Percentiles rank a stretch among this genome's conserved stretches.
Conservation (phyloP, 768 basidiomycete species). For the Suillus paluster region DNA sequence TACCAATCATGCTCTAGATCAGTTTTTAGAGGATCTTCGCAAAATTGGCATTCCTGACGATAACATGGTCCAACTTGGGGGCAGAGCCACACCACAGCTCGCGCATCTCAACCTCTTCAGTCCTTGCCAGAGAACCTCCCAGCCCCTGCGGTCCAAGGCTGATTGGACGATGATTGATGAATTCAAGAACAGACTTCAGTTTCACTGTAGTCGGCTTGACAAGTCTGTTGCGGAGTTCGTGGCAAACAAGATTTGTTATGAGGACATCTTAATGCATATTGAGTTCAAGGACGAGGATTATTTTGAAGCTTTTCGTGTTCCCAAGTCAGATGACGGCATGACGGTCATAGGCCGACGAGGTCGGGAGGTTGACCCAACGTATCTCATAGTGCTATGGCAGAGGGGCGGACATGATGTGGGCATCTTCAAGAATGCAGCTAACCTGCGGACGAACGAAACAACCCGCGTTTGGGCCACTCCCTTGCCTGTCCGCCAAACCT, state of each 20-base stretch:
- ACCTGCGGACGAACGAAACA: constrained; percentile 20
- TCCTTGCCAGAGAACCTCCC: constrained; percentile 30
- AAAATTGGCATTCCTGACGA: constrained; percentile 54
- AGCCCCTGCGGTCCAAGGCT: constrained; percentile 18
- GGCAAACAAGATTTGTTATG: constrained; percentile 12
- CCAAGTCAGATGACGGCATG: constrained; percentile 46
- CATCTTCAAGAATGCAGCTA: constrained; percentile 29
- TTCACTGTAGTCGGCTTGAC: constrained; percentile 22
- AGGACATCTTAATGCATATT: constrained; percentile 45
- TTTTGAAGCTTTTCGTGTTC: constrained; percentile 45
- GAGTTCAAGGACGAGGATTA: constrained; percentile 52
- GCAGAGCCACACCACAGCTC: constrained; percentile 53
- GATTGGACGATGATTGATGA: constrained; percentile 46
- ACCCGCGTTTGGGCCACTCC: constrained; percentile 41
- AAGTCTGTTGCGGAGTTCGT: constrained; percentile 31
- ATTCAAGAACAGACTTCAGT: constrained; percentile 25
- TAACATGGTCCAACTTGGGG: constrained; percentile 54
- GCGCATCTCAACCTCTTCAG: constrained; percentile 46
- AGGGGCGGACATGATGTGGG: constrained; percentile 44
- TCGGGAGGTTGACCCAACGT: constrained; percentile 32
- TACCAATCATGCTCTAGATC: constrained; percentile 70
- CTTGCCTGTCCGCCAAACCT: constrained; percentile 22
- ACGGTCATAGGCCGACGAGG: constrained; percentile 43
- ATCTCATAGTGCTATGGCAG: constrained; percentile 50
- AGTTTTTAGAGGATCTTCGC: constrained; percentile 60